Conservation (phyloP, 331 rosid genomes). For the Spiraea crenata region DNA sequence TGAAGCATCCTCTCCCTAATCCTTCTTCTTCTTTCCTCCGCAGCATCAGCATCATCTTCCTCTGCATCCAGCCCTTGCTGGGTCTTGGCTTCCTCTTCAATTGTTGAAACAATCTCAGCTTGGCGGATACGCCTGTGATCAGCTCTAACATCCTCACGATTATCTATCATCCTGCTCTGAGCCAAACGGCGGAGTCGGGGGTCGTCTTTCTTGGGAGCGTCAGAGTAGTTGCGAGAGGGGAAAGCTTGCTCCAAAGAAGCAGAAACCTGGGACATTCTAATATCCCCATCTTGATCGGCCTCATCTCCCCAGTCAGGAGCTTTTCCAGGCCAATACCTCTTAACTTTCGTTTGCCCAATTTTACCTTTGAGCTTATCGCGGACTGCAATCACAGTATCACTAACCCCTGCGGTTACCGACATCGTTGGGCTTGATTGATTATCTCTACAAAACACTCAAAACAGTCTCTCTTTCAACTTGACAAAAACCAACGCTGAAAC, state of each 20-base stretch:
- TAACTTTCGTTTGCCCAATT: constrained; percentile 89
- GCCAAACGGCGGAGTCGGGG: constrained; percentile 81
- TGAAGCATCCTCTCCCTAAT: constrained; percentile 73
- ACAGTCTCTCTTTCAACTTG: no score
- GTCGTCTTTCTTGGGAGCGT: constrained; percentile 59
- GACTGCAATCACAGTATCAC: constrained; percentile 75
- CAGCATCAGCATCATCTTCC: constrained; percentile 71
- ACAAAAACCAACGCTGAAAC: no score
- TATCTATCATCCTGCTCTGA: constrained; percentile 72
- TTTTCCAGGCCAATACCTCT: constrained; percentile 97
- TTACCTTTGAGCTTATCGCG: constrained; percentile 94
- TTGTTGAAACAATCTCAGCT: constrained; percentile 87
- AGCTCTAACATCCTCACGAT: constrained; percentile 87
- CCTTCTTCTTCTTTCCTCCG: constrained; percentile 73
- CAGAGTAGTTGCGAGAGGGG: constrained; percentile 57
- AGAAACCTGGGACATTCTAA: constrained; percentile 43
- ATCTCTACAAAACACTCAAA: no score
- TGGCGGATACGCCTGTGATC: constrained; percentile 90
- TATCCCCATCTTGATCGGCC: constrained; percentile 63
- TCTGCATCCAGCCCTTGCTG: constrained; percentile 86
- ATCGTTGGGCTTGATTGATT: constrained; percentile 26
- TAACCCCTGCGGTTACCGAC: constrained; percentile 98
- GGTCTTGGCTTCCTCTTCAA: constrained; percentile 85
- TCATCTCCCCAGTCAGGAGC: constrained; percentile 98
- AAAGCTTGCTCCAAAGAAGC: constrained; percentile 76